These are phyloP conservation scores for Garcia nutans DNA, from an alignment of 345 rosid species.

Conservation along the genomic window DNA sequence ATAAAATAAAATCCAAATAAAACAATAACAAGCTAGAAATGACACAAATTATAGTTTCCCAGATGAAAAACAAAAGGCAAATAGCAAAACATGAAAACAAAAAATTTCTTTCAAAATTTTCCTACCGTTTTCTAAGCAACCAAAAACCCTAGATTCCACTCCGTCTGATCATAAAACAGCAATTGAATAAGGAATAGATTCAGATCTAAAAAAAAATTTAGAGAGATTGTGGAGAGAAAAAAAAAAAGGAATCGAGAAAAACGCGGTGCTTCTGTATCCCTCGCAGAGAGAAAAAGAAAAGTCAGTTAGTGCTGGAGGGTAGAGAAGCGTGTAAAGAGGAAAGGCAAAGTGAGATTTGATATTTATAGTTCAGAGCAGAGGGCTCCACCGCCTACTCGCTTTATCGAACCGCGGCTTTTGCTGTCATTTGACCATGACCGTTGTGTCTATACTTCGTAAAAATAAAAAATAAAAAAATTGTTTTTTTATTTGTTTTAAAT, in stretches of 20 bases:
- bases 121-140: not conserved
- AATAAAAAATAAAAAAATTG: too few relatives aligned
- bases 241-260: not conserved
- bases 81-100: not conserved
- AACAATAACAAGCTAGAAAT: not conserved
- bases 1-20: not conserved
- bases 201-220: not conserved
- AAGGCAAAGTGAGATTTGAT: too few relatives aligned
- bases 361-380: too few relatives aligned
- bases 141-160: constrained; percentile 2
- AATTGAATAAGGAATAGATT: not conserved
- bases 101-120: not conserved
- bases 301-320: too few relatives aligned
- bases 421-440: too few relatives aligned
- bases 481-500: too few relatives aligned
- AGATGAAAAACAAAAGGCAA: constrained; percentile 1
- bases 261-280: not conserved
- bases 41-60: not conserved
- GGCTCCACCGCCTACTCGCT: too few relatives aligned
- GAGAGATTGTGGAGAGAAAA: not conserved
- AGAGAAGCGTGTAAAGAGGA: too few relatives aligned
- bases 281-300: too few relatives aligned
- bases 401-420: too few relatives aligned
- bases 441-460: too few relatives aligned
- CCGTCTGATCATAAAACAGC: not conserved